Evolutionary conservation across 176 grass and related monocot species (phyloP).

Genomic region (Aegilops speltoides): DNA sequence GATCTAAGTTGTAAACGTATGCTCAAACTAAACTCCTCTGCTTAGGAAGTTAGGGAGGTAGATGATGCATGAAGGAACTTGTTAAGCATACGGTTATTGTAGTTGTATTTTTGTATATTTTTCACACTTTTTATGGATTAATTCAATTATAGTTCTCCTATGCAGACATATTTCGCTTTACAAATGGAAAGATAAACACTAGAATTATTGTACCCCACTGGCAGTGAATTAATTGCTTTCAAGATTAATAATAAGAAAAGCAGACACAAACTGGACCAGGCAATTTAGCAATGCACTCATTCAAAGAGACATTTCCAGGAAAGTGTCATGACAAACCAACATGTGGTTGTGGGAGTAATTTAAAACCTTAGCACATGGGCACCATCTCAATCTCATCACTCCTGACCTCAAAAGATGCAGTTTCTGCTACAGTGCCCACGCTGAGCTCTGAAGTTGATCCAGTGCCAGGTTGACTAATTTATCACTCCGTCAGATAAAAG

Average conservation of each 20-base stretch:
- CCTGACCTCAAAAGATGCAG: slow-evolving; percentile 19
- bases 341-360: slow-evolving; percentile 11
- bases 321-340: neutral
- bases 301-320: slow-evolving; percentile 3
- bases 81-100: neutral
- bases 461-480: neutral
- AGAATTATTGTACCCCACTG: neutral
- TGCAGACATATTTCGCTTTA: neutral
- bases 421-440: neutral
- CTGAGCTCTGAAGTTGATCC: slow-evolving; percentile 21
- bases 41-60: neutral
- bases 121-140: neutral
- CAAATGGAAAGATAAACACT: neutral
- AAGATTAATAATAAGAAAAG: neutral
- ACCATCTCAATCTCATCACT: neutral
- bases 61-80: neutral
- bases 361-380: slow-evolving; percentile 12
- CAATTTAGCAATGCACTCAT: neutral
- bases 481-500: slow-evolving; percentile 22
- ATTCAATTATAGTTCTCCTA: neutral
- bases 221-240: neutral
- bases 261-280: neutral
- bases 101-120: neutral
- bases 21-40: neutral
- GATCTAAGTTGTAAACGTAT: neutral